Evolutionary conservation across 208 protist species (phyloP).

Genomic region (Trypanosoma boissoni): DNA sequence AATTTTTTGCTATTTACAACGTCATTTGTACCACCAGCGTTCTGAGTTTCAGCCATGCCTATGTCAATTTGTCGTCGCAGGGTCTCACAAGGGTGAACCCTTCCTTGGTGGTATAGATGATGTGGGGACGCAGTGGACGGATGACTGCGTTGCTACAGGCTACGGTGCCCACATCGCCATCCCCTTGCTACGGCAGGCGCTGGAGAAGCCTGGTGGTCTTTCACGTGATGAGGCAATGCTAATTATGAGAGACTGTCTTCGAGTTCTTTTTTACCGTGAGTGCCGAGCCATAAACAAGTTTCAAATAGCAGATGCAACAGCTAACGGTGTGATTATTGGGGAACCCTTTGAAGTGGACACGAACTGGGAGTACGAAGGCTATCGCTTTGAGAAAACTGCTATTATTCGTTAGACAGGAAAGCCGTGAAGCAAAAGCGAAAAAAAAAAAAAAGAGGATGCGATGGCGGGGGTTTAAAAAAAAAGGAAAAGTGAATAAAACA

Average conservation of each 20-base stretch:
- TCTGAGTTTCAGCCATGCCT: constrained; percentile 96
- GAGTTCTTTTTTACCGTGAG: constrained; percentile 97
- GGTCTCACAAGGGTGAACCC: constrained; percentile 73
- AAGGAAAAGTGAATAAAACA: background rate
- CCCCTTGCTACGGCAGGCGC: constrained; percentile 91
- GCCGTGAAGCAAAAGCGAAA: background rate
- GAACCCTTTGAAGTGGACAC: constrained; percentile 93
- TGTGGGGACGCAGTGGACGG: constrained; percentile 93
- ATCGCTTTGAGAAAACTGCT: constrained; percentile 81
- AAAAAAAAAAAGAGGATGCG: background rate
- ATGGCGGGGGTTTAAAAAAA: background rate
- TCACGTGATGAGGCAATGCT: constrained; percentile 81
- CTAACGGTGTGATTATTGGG: constrained; percentile 69
- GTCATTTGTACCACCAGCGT: constrained; percentile 93
- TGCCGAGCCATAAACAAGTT: constrained; percentile 95
- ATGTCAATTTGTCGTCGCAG: constrained; percentile 95
- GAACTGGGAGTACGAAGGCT: constrained; percentile 91
- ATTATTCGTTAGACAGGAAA: constrained; percentile 63
- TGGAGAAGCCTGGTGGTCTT: constrained; percentile 79
- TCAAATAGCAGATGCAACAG: constrained; percentile 83
- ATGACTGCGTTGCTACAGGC: constrained; percentile 92
- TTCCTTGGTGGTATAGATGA: constrained; percentile 96
- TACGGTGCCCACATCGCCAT: constrained; percentile 95
- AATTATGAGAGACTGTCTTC: constrained; percentile 90
- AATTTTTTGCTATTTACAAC: constrained; percentile 93